Evolutionary conservation across 2,329 filamentous ascomycete species (phyloP), one percentile per base, ranked within the genome.

Genomic region (Aspergillus niger): DNA sequence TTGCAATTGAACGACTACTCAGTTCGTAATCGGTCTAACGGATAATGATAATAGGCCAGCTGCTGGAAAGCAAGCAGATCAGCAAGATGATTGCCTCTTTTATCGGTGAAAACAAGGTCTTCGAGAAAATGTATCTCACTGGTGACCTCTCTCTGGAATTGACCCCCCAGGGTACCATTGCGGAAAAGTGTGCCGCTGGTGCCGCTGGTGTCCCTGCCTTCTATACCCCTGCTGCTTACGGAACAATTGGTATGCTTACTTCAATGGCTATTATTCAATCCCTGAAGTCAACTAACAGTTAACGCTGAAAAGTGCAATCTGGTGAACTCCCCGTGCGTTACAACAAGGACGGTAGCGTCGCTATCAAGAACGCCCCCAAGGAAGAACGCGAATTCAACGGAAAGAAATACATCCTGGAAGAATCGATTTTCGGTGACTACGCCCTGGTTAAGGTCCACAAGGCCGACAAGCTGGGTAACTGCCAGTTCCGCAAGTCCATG

Each of bases 171-270:
- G 92, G 92, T 64, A 96, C 91, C 17, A 85, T 97, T 55, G 92
- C 92, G 39, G 92, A 97, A 80, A 86, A 92, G 67, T 92, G 92
- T 77, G 85, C 91, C 58, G 89, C 91, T 44, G 92, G 91, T 66
- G 92, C 92, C 58, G 91, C 91, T 72, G 92, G 92, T 57, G 89
- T 97, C 67, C 92, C 92, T 32, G 92, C 92, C 60, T 96, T 95
- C 75, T 95, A 89, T 70, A 93, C 91, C 0, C 88, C 90, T 1
- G 91, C 91, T 3, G 91, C 89, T 58, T 89, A 90, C 68, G 89
- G 90, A 65, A 94, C 91, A 26, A 90, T 94, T 30, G 70, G 72
- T 74, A 59, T 13, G 68, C 60, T 15, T 28, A 36, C 10, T 48
- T 7, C 43, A 83, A 53, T 17, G 2, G 11, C 17, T 20, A 20